Percentiles rank a stretch among this genome's conserved stretches.
These are phyloP conservation scores for Colletotrichum sansevieriae DNA, from an alignment of 2,329 filamentous ascomycete species.

Conservation along the genomic window DNA sequence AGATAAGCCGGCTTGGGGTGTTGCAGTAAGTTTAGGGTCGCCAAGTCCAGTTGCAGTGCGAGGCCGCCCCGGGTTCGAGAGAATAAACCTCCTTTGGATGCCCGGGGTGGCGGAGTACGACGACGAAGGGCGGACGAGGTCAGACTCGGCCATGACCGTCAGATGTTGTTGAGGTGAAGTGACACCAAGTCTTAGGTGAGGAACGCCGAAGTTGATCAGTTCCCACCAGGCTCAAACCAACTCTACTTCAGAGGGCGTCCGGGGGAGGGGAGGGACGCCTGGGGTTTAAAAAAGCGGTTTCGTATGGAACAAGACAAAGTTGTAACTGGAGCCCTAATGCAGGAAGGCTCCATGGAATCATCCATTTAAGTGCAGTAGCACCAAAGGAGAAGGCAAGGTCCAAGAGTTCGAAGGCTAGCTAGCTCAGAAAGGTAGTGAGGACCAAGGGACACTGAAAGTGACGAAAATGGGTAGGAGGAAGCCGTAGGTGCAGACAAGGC, in stretches of 20 bases:
- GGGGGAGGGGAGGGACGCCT: slow-evolving; percentile 35
- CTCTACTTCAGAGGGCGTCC: slow-evolving; percentile 29
- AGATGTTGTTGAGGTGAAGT: slow-evolving; percentile 20
- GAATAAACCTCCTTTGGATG: slow-evolving; percentile 37
- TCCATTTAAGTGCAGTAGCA: slow-evolving; percentile 26
- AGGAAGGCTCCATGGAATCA: slow-evolving; percentile 33
- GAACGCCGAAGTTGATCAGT: slow-evolving; percentile 27
- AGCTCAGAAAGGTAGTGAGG: not conserved
- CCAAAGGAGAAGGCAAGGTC: slow-evolving; percentile 21
- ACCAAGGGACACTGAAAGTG: slow-evolving; percentile 28
- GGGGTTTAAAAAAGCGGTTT: slow-evolving; percentile 36
- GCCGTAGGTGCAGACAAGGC: slow-evolving; percentile 28
- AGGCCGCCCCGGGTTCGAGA: slow-evolving; percentile 40
- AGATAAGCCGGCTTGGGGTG: slow-evolving; percentile 47
- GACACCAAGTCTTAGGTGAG: slow-evolving; percentile 23
- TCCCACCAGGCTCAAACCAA: slow-evolving; percentile 37
- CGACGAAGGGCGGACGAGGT: slow-evolving; percentile 38
- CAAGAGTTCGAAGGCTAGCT: slow-evolving; percentile 11
- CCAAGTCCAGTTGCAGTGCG: slow-evolving; percentile 34
- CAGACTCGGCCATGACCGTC: slow-evolving; percentile 38
- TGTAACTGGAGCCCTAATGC: slow-evolving; percentile 40
- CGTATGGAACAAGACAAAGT: slow-evolving; percentile 28
- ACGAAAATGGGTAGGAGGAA: slow-evolving; percentile 36
- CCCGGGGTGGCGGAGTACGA: slow-evolving; percentile 38
- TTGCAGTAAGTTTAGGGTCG: slow-evolving; percentile 25